phyloP scores from a whole-genome alignment of 768 basidiomycete species.

The Calocera viscosa region DNA sequence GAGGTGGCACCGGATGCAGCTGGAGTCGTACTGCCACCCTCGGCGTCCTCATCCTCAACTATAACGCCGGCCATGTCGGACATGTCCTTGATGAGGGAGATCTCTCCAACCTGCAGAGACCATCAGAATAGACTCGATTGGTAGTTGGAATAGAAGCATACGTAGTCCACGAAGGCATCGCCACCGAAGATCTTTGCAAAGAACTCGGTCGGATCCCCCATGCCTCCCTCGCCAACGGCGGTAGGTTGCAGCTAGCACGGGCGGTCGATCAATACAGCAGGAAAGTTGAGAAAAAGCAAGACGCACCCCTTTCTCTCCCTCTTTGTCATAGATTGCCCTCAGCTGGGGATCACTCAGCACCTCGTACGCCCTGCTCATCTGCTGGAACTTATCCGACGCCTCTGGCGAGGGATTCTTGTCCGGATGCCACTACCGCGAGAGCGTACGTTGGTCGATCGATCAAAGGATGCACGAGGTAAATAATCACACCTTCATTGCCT shows the following conservation, averaged over 20 bases:
- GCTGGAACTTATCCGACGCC: constrained; percentile 93
- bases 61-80: constrained; percentile 70
- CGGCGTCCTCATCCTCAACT: constrained; percentile 86
- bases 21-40: constrained; percentile 63
- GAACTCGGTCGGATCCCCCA: constrained; percentile 89
- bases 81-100: constrained; percentile 90
- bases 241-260: neutral
- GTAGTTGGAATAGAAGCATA: constrained; percentile 32
- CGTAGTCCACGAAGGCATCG: constrained; percentile 79
- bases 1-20: constrained; percentile 17
- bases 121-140: constrained; percentile 8
- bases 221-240: constrained; percentile 27
- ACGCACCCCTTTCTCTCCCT: constrained; percentile 77
- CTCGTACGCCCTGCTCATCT: constrained; percentile 95
- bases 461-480: constrained; percentile 5
- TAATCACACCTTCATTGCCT: constrained; percentile 71
- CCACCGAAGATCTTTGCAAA: constrained; percentile 95
- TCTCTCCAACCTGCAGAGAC: constrained; percentile 74
- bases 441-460: neutral
- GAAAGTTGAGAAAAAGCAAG: constrained; percentile 15
- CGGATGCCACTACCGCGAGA: constrained; percentile 61
- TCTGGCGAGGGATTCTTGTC: constrained; percentile 90
- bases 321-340: constrained; percentile 84
- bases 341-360: constrained; percentile 79
- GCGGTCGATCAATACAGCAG: constrained; percentile 39